These are phyloP conservation scores for Amanita rimosa DNA, from an alignment of 768 basidiomycete genomes.

Conservation along the genomic window DNA sequence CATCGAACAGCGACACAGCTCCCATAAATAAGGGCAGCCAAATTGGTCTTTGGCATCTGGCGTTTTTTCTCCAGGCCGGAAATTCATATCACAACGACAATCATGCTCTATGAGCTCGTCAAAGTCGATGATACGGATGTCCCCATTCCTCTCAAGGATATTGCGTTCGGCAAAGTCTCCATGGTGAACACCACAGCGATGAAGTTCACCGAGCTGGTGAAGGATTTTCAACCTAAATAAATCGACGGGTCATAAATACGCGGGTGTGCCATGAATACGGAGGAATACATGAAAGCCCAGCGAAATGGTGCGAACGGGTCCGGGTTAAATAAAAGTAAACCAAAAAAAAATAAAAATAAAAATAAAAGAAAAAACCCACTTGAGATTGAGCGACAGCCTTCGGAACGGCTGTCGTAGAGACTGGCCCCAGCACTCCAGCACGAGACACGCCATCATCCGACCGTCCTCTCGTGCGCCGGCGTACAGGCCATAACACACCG, in stretches of 20 bases:
- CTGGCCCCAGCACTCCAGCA: constrained; percentile 26
- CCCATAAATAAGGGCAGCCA: constrained; percentile 22
- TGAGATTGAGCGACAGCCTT: constrained; percentile 17
- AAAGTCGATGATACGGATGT: constrained; percentile 28
- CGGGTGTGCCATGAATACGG: too few species aligned
- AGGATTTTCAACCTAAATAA: constrained; percentile 23
- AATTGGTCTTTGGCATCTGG: constrained; percentile 19
- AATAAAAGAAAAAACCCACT: constrained; percentile 14
- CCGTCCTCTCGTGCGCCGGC: constrained; percentile 19
- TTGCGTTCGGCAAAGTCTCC: constrained; percentile 32
- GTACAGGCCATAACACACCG: constrained; percentile 24
- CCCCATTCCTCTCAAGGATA: constrained; percentile 22
- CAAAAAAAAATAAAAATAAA: too few species aligned
- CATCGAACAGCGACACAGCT: constrained; percentile 18
- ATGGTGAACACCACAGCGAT: constrained; percentile 22
- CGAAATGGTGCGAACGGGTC: too few species aligned
- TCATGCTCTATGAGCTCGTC: constrained; percentile 20
- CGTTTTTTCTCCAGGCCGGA: constrained; percentile 14
- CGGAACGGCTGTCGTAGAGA: constrained; percentile 19
- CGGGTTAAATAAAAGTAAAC: too few species aligned
- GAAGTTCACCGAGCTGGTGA: constrained; percentile 21
- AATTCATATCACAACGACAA: constrained; percentile 20
- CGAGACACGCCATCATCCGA: constrained; percentile 23
- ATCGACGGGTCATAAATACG: too few species aligned
- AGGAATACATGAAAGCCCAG: too few species aligned